phyloP scores from a whole-genome alignment of 1,284 basidiomycete species.

The Rhodotorula sp. region DNA sequence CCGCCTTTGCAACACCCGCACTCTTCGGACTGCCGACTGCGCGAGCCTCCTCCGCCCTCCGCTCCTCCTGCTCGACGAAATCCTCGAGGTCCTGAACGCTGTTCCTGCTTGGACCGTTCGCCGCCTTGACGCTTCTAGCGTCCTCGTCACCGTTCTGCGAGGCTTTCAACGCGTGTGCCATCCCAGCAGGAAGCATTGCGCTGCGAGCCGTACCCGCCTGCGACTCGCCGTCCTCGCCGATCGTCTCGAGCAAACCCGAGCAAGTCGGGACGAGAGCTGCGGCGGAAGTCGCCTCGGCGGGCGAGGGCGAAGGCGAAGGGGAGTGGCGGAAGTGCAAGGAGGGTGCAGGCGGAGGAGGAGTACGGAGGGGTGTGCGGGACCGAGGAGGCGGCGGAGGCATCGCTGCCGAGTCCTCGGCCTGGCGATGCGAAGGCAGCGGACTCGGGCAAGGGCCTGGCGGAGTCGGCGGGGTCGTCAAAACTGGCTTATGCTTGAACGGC shows the following conservation, averaged over 20 bases:
- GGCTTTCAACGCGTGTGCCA: neutral
- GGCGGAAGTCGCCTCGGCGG: neutral
- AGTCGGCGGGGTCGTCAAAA: neutral
- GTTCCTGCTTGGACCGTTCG: neutral
- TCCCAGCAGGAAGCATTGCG: slow-evolving; percentile 1
- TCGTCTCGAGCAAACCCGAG: slow-evolving; percentile 42
- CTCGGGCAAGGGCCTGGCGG: slow-evolving; percentile 5
- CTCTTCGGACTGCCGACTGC: neutral
- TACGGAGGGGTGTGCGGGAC: neutral
- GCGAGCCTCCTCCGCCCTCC: slow-evolving; percentile 3
- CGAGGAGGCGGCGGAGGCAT: neutral
- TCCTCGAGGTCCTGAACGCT: slow-evolving; percentile 34
- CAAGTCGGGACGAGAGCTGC: too few relatives aligned
- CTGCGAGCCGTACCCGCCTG: slow-evolving; percentile 42
- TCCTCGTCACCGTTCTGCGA: neutral
- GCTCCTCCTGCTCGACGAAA: slow-evolving; percentile 25
- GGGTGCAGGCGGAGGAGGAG: slow-evolving; percentile 36
- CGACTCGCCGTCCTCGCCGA: slow-evolving; percentile 46
- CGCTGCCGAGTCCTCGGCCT: neutral
- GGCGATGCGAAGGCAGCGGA: neutral
- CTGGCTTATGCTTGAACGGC: neutral
- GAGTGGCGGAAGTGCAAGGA: slow-evolving; percentile 16
- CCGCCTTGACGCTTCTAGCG: neutral
- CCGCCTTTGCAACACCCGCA: neutral
- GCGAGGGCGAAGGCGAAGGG: neutral